These are phyloP conservation scores for Pulicaria dysenterica DNA, from an alignment of 129 eudicot species.

Conservation along the genomic window DNA sequence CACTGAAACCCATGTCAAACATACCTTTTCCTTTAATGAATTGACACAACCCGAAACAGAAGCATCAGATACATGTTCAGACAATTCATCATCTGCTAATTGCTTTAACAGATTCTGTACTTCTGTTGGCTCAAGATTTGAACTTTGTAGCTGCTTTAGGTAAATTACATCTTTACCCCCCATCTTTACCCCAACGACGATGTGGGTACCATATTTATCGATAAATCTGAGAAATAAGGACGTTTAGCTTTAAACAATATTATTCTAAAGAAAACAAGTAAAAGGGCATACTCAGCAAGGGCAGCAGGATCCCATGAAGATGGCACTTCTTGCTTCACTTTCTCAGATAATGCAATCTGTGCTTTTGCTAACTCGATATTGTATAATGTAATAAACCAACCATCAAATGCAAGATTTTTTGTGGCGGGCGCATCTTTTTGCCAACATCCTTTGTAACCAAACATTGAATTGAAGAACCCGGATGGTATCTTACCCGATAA, in stretches of 20 bases:
- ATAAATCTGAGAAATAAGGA: slow-evolving; percentile 65
- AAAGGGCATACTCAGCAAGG: slow-evolving; percentile 77
- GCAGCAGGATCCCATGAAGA: slow-evolving; percentile 88
- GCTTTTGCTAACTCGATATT: slow-evolving; percentile 76
- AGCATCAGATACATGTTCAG: slow-evolving; percentile 54
- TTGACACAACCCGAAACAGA: slow-evolving; percentile 39
- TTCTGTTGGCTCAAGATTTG: slow-evolving; percentile 71
- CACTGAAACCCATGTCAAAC: slow-evolving; percentile 5
- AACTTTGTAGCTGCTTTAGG: slow-evolving; percentile 81
- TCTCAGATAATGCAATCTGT: slow-evolving; percentile 68
- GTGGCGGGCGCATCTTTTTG: slow-evolving; percentile 84
- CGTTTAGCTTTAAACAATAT: slow-evolving; percentile 2
- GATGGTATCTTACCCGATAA: slow-evolving; percentile 93
- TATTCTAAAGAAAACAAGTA: not conserved
- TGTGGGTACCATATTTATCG: slow-evolving; percentile 91
- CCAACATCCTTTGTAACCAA: slow-evolving; percentile 83
- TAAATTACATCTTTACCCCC: slow-evolving; percentile 97
- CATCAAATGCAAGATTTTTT: slow-evolving; percentile 85
- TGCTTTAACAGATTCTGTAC: slow-evolving; percentile 77
- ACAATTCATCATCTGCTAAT: slow-evolving; percentile 71
- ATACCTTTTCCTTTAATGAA: slow-evolving; percentile 62
- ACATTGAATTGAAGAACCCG: slow-evolving; percentile 82
- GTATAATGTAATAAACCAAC: slow-evolving; percentile 79
- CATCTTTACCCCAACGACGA: slow-evolving; percentile 95
- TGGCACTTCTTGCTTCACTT: slow-evolving; percentile 85